Conservation (phyloP, 1,139 yeast genomes). For the Kodamaea sp. region DNA sequence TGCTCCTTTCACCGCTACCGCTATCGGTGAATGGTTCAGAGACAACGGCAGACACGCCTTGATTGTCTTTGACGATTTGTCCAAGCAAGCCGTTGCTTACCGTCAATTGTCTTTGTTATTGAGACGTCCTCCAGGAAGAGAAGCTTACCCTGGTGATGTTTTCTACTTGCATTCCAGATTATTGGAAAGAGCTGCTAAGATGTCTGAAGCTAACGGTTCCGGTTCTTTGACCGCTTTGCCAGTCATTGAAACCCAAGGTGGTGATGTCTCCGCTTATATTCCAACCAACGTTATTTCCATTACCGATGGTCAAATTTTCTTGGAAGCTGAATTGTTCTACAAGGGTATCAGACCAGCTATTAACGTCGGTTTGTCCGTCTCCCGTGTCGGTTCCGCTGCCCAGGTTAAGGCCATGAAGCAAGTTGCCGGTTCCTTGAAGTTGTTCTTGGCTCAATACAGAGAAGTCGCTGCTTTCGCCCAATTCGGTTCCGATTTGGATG, state of each 20-base stretch:
- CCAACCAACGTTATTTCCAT: constrained; percentile 97
- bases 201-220: constrained; percentile 85
- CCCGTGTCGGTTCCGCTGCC: constrained; percentile 99
- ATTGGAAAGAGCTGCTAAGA: constrained; percentile 97
- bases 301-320: constrained; percentile 97
- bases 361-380: constrained; percentile 99
- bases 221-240: constrained; percentile 97
- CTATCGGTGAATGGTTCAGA: constrained; percentile 99
- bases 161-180: constrained; percentile 96
- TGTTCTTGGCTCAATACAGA: constrained; percentile 99
- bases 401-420: constrained; percentile 99
- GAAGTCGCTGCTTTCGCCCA: constrained; percentile 99
- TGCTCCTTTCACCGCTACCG: constrained; percentile 99
- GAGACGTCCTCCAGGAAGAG: constrained; percentile 98
- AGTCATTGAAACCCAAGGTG: constrained; percentile 98
- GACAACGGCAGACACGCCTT: constrained; percentile 98
- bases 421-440: constrained; percentile 99
- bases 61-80: constrained; percentile 96
- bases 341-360: constrained; percentile 99
- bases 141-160: constrained; percentile 97
- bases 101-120: constrained; percentile 97
- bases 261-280: constrained; percentile 98
- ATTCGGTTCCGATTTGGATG: constrained; percentile 99
- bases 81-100: constrained; percentile 99
- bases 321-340: constrained; percentile 99